Evolutionary conservation across 805 yeast genomes (phyloP).

Genomic region (Candida taoyuanica): DNA sequence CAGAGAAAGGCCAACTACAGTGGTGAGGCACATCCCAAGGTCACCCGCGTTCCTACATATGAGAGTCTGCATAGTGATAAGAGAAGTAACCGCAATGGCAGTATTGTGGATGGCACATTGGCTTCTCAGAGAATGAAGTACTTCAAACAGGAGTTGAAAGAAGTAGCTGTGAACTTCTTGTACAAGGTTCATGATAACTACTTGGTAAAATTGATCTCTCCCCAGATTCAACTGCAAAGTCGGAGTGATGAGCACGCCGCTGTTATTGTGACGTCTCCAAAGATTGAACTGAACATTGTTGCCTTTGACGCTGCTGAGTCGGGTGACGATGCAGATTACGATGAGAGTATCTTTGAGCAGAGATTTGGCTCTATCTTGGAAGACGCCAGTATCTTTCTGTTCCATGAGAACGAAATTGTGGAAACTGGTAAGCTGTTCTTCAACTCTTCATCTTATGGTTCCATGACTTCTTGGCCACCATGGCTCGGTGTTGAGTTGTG

Average conservation of each 20-base stretch:
- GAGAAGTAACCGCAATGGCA: conserved; percentile 7
- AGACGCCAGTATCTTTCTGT: conserved; percentile 68
- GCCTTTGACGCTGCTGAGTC: conserved; percentile 48
- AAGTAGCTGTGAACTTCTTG: conserved; percentile 31
- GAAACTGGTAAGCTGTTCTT: conserved; percentile 39
- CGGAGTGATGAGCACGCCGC: conserved; percentile 50
- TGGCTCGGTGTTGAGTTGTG: conserved; percentile 77
- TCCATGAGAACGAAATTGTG: conserved; percentile 47
- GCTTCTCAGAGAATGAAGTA: conserved; percentile 32
- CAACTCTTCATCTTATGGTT: conserved; percentile 56
- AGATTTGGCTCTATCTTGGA: conserved; percentile 65
- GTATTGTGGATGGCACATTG: conserved; percentile 13
- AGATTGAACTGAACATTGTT: conserved; percentile 63
- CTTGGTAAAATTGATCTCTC: conserved; percentile 64
- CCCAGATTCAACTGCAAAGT: conserved; percentile 73
- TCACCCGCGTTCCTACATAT: conserved; percentile 19
- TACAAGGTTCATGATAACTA: conserved; percentile 48
- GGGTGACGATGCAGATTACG: conserved; percentile 38
- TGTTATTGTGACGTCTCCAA: conserved; percentile 68
- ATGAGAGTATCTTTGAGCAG: conserved; percentile 50
- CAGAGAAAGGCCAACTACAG: conserved; percentile 23
- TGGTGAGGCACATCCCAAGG: conserved; percentile 7
- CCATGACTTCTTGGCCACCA: conserved; percentile 74
- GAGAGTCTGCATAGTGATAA: conserved; percentile 14
- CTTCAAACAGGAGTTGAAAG: conserved; percentile 51